phyloP scores from a whole-genome alignment of 768 basidiomycete species.

The Mycena capillaripes region DNA sequence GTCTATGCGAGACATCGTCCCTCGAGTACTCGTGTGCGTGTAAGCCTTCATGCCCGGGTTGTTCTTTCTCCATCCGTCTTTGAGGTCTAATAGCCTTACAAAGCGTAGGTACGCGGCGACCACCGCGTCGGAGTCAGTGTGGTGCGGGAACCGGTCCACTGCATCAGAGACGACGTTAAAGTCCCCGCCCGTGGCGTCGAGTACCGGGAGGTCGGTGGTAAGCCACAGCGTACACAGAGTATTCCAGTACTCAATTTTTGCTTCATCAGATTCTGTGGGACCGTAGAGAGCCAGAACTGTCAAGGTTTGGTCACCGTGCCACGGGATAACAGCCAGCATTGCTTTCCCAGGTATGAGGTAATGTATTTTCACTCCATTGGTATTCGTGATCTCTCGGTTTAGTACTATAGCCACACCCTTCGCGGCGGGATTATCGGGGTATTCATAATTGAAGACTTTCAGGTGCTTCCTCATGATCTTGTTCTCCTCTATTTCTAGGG shows the following conservation, averaged over 20 bases:
- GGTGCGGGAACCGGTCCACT: no score
- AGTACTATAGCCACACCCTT: conserved; percentile 3
- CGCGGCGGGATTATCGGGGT: not conserved
- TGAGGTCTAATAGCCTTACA: not conserved
- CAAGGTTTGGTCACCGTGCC: conserved; percentile 8
- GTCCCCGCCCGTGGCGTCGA: not conserved
- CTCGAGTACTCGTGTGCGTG: not conserved
- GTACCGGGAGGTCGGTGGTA: conserved; percentile 3
- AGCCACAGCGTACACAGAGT: not conserved
- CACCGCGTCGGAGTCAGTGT: not conserved
- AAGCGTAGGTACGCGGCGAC: not conserved
- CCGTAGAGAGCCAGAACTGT: conserved; percentile 39
- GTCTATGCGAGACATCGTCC: not conserved
- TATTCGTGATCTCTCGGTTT: conserved; percentile 14
- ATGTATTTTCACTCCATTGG: not conserved
- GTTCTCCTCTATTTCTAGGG: not conserved
- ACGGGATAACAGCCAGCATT: conserved; percentile 10
- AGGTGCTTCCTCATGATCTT: not conserved
- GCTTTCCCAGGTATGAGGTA: conserved; percentile 19
- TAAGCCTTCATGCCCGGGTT: not conserved
- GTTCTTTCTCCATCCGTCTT: not conserved
- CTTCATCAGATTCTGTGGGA: conserved; percentile 27
- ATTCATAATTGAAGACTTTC: not conserved
- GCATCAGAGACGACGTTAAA: no score
- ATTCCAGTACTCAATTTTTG: conserved; percentile 36